Percentiles rank a stretch among this genome's conserved stretches.
phyloP scores from a whole-genome alignment of 495 filamentous ascomycete genomes.

The Talaromyces ruber region DNA sequence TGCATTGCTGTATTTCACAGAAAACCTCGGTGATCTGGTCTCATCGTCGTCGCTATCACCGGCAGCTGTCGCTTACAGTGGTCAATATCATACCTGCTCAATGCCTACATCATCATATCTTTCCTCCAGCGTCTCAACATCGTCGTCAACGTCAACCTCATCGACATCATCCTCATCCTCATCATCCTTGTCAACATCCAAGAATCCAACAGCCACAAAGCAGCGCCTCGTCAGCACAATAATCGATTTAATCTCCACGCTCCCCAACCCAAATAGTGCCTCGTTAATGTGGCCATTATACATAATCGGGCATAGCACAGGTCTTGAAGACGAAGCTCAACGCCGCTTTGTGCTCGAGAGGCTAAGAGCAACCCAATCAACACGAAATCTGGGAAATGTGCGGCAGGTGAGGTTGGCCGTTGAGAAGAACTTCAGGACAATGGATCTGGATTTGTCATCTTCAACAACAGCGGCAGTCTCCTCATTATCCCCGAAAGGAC shows the following conservation, averaged over 20 bases:
- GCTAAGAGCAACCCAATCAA: slow-evolving; percentile 6
- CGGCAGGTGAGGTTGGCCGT: slow-evolving; percentile 8
- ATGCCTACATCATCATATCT: not conserved
- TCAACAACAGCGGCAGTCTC: not conserved
- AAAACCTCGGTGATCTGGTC: slow-evolving; percentile 3
- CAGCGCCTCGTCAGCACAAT: slow-evolving; percentile 7
- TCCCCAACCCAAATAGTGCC: slow-evolving; percentile 6
- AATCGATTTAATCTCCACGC: slow-evolving; percentile 5
- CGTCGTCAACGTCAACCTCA: not conserved
- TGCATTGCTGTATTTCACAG: slow-evolving; percentile 12
- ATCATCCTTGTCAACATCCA: not conserved
- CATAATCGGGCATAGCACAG: slow-evolving; percentile 9
- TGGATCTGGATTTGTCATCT: not conserved
- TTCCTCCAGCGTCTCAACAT: not conserved
- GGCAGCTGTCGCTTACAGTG: not conserved
- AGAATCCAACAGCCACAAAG: not conserved
- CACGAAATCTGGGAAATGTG: slow-evolving; percentile 13
- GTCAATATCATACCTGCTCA: too few species aligned
- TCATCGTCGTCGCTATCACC: not conserved
- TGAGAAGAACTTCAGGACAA: slow-evolving; percentile 9
- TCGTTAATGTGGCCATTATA: slow-evolving; percentile 13
- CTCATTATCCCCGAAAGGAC: not conserved
- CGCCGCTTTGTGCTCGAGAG: slow-evolving; percentile 13
- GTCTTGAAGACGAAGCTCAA: slow-evolving; percentile 11
- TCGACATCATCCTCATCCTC: not conserved